Evolutionary conservation across 345 rosid genomes (phyloP).

Genomic region (Aurinia saxatilis): DNA sequence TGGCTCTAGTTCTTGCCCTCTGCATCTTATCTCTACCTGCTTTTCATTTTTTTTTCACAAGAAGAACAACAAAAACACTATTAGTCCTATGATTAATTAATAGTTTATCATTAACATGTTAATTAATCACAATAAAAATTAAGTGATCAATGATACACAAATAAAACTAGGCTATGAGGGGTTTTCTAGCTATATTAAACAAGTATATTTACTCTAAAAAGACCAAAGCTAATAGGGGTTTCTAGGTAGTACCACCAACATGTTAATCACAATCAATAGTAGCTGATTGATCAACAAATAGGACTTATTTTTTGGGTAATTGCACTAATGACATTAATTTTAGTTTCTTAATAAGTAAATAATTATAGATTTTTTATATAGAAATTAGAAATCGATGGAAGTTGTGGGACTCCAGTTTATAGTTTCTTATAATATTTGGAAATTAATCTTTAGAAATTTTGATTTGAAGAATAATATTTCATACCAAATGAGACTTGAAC

Average conservation of each 20-base stretch:
- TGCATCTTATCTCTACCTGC: constrained; percentile 95
- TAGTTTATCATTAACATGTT: background rate
- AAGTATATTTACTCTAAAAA: too few relatives aligned
- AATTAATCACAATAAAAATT: background rate
- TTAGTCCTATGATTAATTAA: background rate
- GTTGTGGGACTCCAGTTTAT: too few relatives aligned
- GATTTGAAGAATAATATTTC: too few relatives aligned
- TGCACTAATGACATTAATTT: too few relatives aligned
- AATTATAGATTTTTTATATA: too few relatives aligned
- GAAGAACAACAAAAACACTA: background rate
- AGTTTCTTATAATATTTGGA: too few relatives aligned
- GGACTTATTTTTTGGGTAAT: too few relatives aligned
- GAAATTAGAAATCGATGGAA: too few relatives aligned
- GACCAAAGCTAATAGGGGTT: too few relatives aligned
- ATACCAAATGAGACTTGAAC: too few relatives aligned
- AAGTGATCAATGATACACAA: background rate
- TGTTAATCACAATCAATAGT: background rate
- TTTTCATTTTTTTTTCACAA: constrained; percentile 3
- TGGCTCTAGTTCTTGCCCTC: constrained; percentile 84
- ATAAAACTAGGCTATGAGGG: background rate
- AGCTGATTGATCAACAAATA: background rate
- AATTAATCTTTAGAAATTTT: too few relatives aligned
- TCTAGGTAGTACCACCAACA: background rate
- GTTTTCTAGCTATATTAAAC: background rate
- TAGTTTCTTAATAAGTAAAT: too few relatives aligned